Evolutionary conservation across 106 monocot species (phyloP), one percentile per base, ranked within the genome.

Genomic region (Apostasia shenzhenica): DNA sequence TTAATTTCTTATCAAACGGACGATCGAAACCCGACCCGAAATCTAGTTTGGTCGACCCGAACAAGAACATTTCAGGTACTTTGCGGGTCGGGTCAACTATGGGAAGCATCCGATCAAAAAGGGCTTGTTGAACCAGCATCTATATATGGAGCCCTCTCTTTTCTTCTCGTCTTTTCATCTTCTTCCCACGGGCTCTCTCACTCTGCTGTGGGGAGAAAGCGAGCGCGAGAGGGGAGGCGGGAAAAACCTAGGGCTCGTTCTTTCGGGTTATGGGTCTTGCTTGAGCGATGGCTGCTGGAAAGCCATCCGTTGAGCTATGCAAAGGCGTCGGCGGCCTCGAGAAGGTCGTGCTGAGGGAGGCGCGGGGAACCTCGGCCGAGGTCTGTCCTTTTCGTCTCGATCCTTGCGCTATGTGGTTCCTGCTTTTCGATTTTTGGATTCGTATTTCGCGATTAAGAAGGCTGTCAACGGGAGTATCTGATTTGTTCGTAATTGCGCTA

Each of bases 281-380:
- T 79, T 66, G 75, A 69, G 48, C 61, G 62, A 82, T 82, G 83
- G 80, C 71, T 59, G 75, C 13, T 58, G 57, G 38, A 48, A 81
- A 68, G 70, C 69, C 75, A 0, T 69, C 81, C 12, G 77, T 87
- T 54, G 72, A 81, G 68, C 78, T 74, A 47, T 62, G 73, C 66
- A 81, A 78, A 78, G 83, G 81, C 43, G 43, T 77, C 69, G 84
- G 78, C 48, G 87, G 81, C 65, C 75, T 87, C 45, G 78, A 84
- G 14, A 87, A 83, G 72, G 14, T 83, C 65, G 68, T 87, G 45
- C 68, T 87, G 52, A 69, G 72, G 46, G 87, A 80, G 65, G 54
- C 58, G 8, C 40, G 75, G 26, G 80, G 83, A 5, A 65, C 77
- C 69, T 83, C 83, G 26, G 77, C 74, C 40, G 83, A 87, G 87